Percentiles rank a stretch among this genome's conserved stretches.
Conservation (phyloP, 371 early-diverging fungal species). For the Rhizopus delemar region DNA sequence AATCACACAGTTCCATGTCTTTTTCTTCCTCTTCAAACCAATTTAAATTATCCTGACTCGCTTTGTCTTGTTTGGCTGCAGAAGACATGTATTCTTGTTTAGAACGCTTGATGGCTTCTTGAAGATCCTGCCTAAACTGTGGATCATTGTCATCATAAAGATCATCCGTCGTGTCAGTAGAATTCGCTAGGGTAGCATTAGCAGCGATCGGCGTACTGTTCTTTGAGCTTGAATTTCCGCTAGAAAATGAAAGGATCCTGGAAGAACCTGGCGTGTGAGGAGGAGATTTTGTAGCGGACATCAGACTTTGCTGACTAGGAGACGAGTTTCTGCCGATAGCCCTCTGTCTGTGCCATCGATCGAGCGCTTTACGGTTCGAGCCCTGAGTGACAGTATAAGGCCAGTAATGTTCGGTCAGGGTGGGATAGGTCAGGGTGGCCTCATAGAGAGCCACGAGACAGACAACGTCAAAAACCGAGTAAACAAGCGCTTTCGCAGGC, state of each 20-base stretch:
- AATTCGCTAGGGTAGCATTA: too few relatives aligned
- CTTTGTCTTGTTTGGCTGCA: neutral
- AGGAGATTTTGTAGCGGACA: neutral
- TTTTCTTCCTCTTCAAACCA: neutral
- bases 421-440: constrained; percentile 6
- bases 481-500: constrained; percentile 42
- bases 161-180: neutral
- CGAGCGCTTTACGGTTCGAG: constrained; percentile 16
- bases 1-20: neutral
- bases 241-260: neutral
- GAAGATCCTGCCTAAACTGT: constrained; percentile 15
- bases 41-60: neutral
- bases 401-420: constrained; percentile 25
- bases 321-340: constrained; percentile 4
- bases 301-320: neutral
- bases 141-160: constrained; percentile 35
- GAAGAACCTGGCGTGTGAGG: too few relatives aligned
- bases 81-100: constrained; percentile 1
- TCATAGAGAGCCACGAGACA: constrained; percentile 37
- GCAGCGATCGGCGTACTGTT: too few relatives aligned
- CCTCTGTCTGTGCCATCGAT: constrained; percentile 25
- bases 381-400: constrained; percentile 21
- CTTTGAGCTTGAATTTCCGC: neutral
- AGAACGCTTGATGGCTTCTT: constrained; percentile 31
- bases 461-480: constrained; percentile 49